Percentiles rank a stretch among this genome's conserved stretches.
Evolutionary conservation across 225 moss, liverwort and hornwort genomes (phyloP).

Genomic region (Takakia lepidozioides): DNA sequence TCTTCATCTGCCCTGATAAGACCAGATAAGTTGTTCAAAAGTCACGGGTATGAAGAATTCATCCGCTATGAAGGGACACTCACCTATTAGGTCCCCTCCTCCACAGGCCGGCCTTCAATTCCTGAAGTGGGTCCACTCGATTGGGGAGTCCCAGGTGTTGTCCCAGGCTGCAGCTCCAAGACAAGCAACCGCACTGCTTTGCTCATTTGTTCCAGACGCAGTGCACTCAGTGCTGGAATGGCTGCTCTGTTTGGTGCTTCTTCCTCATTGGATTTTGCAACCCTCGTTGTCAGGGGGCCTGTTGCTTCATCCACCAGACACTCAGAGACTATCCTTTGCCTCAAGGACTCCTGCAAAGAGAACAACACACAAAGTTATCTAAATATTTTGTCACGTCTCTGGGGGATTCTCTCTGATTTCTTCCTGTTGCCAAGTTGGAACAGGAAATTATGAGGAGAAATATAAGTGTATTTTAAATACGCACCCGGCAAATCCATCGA

Average conservation of each 20-base stretch:
- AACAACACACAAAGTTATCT: no score
- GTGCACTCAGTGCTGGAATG: constrained; percentile 87
- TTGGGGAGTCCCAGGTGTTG: constrained; percentile 37
- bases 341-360: constrained; percentile 93
- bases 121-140: constrained; percentile 26
- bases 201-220: constrained; percentile 96
- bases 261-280: constrained; percentile 50
- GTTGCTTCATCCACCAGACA: constrained; percentile 97
- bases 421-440: no score
- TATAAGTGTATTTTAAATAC: no score
- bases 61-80: no score
- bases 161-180: constrained; percentile 74
- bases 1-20: no score
- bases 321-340: constrained; percentile 86
- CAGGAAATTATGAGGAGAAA: no score
- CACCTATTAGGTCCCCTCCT: constrained; percentile 16
- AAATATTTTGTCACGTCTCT: no score
- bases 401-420: no score
- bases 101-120: constrained; percentile 41
- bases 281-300: constrained; percentile 71
- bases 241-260: constrained; percentile 51
- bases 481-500: no score
- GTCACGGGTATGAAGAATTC: no score
- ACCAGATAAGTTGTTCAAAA: no score
- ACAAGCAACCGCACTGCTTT: constrained; percentile 88